These are phyloP conservation scores for Pichia thaimueangensis DNA, from an alignment of 805 yeast species.

Conservation along the genomic window DNA sequence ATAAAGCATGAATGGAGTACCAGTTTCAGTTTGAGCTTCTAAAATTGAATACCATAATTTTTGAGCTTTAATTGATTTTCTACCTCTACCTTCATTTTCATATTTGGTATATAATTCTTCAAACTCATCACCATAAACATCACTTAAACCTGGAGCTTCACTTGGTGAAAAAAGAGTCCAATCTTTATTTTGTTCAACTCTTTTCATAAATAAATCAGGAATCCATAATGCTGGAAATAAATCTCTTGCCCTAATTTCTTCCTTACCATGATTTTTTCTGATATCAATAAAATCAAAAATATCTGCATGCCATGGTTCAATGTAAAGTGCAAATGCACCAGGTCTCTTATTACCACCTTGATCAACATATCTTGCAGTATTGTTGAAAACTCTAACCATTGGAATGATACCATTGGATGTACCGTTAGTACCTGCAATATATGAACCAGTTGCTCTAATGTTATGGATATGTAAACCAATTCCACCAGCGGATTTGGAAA, in stretches of 20 bases:
- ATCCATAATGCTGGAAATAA: conserved; percentile 60
- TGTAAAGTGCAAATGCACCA: conserved; percentile 55
- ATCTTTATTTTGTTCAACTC: conserved; percentile 48
- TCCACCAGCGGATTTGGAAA: conserved; percentile 59
- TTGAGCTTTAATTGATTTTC: conserved; percentile 48
- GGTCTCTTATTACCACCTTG: conserved; percentile 65
- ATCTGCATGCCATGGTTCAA: conserved; percentile 62
- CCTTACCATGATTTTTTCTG: conserved; percentile 59
- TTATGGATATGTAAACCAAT: conserved; percentile 57
- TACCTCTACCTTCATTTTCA: conserved; percentile 46
- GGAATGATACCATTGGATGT: conserved; percentile 58
- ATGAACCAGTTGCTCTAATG: conserved; percentile 53
- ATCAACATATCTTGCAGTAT: conserved; percentile 58
- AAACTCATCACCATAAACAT: conserved; percentile 51
- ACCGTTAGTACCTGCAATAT: conserved; percentile 58
- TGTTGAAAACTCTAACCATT: conserved; percentile 57
- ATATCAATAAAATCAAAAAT: conserved; percentile 53
- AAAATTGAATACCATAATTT: conserved; percentile 55
- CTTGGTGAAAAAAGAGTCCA: conserved; percentile 58
- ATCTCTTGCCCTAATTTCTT: conserved; percentile 57
- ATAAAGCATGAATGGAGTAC: conserved; percentile 59
- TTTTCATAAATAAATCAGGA: conserved; percentile 56
- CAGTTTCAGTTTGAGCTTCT: conserved; percentile 61
- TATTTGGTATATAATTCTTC: conserved; percentile 44
- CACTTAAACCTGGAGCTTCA: conserved; percentile 52